These are phyloP conservation scores for Austroboletus niveus DNA, from an alignment of 1,284 basidiomycete genomes.

Conservation along the genomic window DNA sequence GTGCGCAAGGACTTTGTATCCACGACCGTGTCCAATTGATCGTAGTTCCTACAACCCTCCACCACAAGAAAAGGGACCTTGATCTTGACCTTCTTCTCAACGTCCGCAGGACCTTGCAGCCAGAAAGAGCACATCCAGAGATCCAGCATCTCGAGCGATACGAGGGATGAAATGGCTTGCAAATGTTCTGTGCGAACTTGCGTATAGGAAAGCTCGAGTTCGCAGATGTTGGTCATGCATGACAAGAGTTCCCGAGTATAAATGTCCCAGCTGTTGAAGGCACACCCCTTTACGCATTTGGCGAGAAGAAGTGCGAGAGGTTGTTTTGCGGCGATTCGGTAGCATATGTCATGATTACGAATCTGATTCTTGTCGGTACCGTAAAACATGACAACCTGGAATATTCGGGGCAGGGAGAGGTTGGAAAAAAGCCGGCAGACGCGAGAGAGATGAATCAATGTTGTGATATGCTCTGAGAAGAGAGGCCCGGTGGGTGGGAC, in stretches of 20 bases:
- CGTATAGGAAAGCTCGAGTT: conserved; percentile 10
- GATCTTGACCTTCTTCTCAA: background rate
- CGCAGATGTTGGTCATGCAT: conserved; percentile 19
- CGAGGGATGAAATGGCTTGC: conserved; percentile 8
- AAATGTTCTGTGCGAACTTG: conserved; percentile 15
- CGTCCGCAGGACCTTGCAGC: background rate
- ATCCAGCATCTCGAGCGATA: conserved; percentile 12
- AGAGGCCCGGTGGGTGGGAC: background rate
- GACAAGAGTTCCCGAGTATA: background rate
- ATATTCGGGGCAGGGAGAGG: conserved; percentile 36
- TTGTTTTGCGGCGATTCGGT: conserved; percentile 10
- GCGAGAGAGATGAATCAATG: conserved; percentile 1
- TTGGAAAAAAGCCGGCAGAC: conserved; percentile 45
- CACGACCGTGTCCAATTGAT: background rate
- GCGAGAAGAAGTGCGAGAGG: conserved; percentile 20
- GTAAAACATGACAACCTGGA: conserved; percentile 31
- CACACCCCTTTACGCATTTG: background rate
- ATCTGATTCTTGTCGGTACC: no score
- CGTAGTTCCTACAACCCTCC: background rate
- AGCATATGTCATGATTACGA: no score
- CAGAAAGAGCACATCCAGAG: conserved; percentile 6
- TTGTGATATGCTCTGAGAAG: conserved; percentile 9
- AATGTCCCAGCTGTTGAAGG: background rate
- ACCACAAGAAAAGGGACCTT: conserved; percentile 3
- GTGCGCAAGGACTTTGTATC: conserved; percentile 2